phyloP scores from a whole-genome alignment of 108 stramenopile genomes.

The Fistulifera pelliculosa region DNA sequence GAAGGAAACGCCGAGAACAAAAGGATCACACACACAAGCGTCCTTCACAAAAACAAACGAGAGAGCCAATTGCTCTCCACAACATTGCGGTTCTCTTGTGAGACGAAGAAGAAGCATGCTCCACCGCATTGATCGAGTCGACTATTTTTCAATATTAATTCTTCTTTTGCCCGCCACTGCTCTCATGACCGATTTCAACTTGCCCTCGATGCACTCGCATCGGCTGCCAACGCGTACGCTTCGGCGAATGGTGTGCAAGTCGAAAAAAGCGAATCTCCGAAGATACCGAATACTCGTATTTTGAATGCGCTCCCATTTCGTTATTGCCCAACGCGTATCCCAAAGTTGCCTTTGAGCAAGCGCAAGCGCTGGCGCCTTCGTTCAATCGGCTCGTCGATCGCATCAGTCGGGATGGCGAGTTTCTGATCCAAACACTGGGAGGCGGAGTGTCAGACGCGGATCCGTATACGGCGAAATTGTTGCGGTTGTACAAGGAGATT shows the following conservation, averaged over 20 bases:
- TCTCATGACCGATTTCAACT: too few relatives aligned
- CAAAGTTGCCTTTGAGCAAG: conserved; percentile 43
- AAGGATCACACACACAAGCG: too few relatives aligned
- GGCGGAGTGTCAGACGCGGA: conserved; percentile 62
- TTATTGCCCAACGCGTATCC: conserved; percentile 81
- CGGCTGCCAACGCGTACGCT: conserved; percentile 44
- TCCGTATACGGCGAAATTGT: conserved; percentile 78
- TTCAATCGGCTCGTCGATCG: conserved; percentile 85
- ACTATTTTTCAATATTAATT: too few relatives aligned
- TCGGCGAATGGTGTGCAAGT: conserved; percentile 59
- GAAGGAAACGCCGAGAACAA: too few relatives aligned
- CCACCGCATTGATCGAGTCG: too few relatives aligned
- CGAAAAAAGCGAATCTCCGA: conserved; percentile 18
- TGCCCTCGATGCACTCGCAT: conserved; percentile 12
- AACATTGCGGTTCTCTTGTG: too few relatives aligned
- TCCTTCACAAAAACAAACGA: too few relatives aligned
- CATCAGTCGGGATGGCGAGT: conserved; percentile 73
- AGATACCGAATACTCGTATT: conserved; percentile 18
- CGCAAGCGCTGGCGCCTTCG: conserved; percentile 44
- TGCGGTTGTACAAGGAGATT: conserved; percentile 67
- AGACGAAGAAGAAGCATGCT: too few relatives aligned
- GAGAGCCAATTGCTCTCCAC: too few relatives aligned
- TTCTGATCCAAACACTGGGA: conserved; percentile 48
- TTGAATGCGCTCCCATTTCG: conserved; percentile 81
- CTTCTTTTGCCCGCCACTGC: too few relatives aligned